These are phyloP conservation scores for Coccomyxa subellipsoidea DNA, from an alignment of 163 green algal species.

Conservation along the genomic window DNA sequence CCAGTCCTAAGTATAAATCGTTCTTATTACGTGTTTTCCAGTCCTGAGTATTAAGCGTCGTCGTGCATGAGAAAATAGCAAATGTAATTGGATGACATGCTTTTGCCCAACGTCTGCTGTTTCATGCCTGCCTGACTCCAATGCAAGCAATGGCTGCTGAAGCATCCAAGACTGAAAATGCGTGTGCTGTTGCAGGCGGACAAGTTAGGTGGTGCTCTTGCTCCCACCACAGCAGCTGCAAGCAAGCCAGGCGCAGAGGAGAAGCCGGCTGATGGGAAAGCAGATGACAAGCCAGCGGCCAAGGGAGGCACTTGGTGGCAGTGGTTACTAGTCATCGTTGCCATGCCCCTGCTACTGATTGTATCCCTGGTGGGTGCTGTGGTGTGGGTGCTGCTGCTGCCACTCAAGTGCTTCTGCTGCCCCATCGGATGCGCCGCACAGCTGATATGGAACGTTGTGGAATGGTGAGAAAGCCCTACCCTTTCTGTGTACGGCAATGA, in stretches of 20 bases:
- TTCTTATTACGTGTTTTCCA: background rate
- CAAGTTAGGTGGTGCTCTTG: background rate
- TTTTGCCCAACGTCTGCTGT: too few species aligned
- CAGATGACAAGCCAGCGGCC: background rate
- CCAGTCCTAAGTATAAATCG: background rate
- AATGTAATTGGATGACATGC: too few species aligned
- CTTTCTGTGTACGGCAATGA: too few species aligned
- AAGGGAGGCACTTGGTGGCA: constrained; percentile 30
- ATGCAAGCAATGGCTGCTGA: too few species aligned
- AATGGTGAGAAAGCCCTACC: constrained; percentile 11
- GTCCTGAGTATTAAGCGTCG: background rate
- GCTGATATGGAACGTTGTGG: constrained; percentile 22
- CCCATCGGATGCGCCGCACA: constrained; percentile 27
- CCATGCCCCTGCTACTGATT: constrained; percentile 29
- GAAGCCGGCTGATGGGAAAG: background rate
- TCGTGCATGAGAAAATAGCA: background rate
- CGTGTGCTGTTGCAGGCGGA: background rate
- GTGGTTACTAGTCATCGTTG: constrained; percentile 33
- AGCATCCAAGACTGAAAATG: too few species aligned
- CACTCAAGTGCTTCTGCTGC: constrained; percentile 38
- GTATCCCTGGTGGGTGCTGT: constrained; percentile 37
- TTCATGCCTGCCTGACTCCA: too few species aligned
- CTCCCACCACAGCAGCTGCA: background rate
- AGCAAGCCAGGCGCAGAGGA: background rate
- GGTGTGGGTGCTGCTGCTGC: constrained; percentile 41